Evolutionary conservation across 768 basidiomycete genomes (phyloP), one percentile per base, ranked within the genome.

Genomic region (Podaxis mareebaensis): DNA sequence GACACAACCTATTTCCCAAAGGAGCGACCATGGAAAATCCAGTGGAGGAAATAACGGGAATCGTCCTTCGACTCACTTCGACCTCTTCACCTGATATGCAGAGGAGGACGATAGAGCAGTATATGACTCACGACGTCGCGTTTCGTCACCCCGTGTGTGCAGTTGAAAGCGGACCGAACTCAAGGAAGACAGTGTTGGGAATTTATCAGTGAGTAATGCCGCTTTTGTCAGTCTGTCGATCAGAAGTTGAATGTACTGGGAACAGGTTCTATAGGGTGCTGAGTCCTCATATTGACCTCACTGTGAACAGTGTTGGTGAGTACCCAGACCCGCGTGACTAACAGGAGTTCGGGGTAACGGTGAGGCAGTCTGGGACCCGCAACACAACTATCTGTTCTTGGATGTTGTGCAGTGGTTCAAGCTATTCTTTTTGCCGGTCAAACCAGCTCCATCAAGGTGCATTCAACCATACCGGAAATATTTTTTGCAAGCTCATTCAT

Each of bases 261-360:
- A 24, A 13, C 58, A 86, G 85, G 67, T 89, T 86, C 85, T 87
- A 87, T 70, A 84, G 88, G 55, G 76, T 89, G 38, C 71, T 87
- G 69, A 88, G 85, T 12, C 88, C 87, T 0, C 66, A 71, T 24
- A 76, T 83, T 24, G 71, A 79, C 8, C 66, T 83, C 39, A 64
- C 75, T 1, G 75, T 86, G 2, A 69, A 74, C 7, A 77, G 70
- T 59, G 76, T 85, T 61, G 77, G 85, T 83, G 60, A 74, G 82
- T 59, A 11, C 13, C n/a, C 38, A 20, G 8, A 10, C 3, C 24
- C 39, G 39, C 39, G 24, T 20, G 44, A 13, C 20, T 17, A 30
- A 1, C 36, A 30, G 60, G 13, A 12, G 26, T 22, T 17, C 5
- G 22, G 10, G 42, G 13, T 20, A 42, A 59, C 26, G 15, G 24